A percentile compares a stretch with the other conserved stretches of the same genome.
These are phyloP conservation scores for Blastobotrys arbuscula DNA, from an alignment of 1,139 yeast genomes.

Conservation along the genomic window DNA sequence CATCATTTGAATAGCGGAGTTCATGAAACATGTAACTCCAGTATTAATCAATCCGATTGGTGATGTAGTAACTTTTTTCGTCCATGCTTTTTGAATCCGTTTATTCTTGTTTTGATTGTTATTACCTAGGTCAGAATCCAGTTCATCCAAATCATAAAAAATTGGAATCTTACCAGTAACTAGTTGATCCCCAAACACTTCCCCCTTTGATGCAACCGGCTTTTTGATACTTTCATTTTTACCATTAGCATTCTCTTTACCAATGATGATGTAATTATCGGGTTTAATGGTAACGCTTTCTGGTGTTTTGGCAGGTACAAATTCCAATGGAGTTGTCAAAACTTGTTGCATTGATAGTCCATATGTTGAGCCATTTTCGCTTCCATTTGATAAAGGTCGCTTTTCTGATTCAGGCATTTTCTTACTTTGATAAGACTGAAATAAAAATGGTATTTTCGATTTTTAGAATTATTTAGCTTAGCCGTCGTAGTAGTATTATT, in stretches of 20 bases:
- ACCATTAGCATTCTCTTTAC: neutral
- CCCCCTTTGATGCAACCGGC: neutral
- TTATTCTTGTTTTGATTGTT: conserved; percentile 31
- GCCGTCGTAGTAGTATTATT: neutral
- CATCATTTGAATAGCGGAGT: conserved; percentile 87
- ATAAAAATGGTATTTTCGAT: neutral
- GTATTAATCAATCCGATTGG: conserved; percentile 83
- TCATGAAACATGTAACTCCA: conserved; percentile 96
- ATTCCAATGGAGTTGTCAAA: conserved; percentile 51
- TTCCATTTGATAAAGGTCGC: neutral
- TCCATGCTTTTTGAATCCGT: conserved; percentile 53
- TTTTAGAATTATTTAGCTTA: too few relatives aligned
- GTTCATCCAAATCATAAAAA: conserved; percentile 31
- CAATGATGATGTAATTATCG: conserved; percentile 21
- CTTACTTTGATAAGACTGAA: neutral
- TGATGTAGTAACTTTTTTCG: conserved; percentile 44
- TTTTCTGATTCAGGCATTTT: neutral
- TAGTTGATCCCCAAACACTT: conserved; percentile 4
- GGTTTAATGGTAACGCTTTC: conserved; percentile 36
- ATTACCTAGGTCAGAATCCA: conserved; percentile 29
- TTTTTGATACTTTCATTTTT: neutral
- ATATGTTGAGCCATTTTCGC: neutral
- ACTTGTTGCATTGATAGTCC: conserved; percentile 12
- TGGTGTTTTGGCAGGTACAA: conserved; percentile 46
- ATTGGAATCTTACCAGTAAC: neutral